A percentile compares a stretch with the other conserved stretches of the same genome.
These are phyloP conservation scores for Grigorovia humatica DNA, from an alignment of 805 yeast genomes.

Conservation along the genomic window DNA sequence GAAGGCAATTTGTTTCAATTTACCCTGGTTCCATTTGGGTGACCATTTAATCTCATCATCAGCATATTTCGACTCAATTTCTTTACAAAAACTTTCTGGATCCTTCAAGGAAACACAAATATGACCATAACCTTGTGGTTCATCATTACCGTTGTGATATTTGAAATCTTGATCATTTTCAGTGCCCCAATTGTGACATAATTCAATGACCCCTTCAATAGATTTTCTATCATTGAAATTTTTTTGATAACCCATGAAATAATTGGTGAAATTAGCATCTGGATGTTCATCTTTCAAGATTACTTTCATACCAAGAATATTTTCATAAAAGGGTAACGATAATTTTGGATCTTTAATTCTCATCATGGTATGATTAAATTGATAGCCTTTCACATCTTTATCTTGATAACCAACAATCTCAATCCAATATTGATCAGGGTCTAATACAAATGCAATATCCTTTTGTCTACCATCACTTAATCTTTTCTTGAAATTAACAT, in stretches of 20 bases:
- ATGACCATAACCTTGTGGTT: slow-evolving; percentile 80
- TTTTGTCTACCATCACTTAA: slow-evolving; percentile 85
- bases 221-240: slow-evolving; percentile 33
- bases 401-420: slow-evolving; percentile 58
- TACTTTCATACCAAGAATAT: slow-evolving; percentile 72
- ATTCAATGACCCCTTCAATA: slow-evolving; percentile 67
- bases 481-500: slow-evolving; percentile 73
- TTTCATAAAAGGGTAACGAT: slow-evolving; percentile 69
- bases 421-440: slow-evolving; percentile 96
- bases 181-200: slow-evolving; percentile 95
- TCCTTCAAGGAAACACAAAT: slow-evolving; percentile 62
- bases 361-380: slow-evolving; percentile 84
- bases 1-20: slow-evolving; percentile 54
- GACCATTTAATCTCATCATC: slow-evolving; percentile 50
- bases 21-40: slow-evolving; percentile 45
- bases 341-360: slow-evolving; percentile 76
- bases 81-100: slow-evolving; percentile 38
- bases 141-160: slow-evolving; percentile 77
- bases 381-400: slow-evolving; percentile 23
- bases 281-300: slow-evolving; percentile 46
- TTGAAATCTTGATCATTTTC: slow-evolving; percentile 64
- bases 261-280: slow-evolving; percentile 71
- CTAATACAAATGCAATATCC: slow-evolving; percentile 87
- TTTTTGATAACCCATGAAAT: slow-evolving; percentile 64
- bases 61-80: slow-evolving; percentile 36